Evolutionary conservation across 148 eudicot genomes (phyloP).

Genomic region (Rhododendron mucronatum): DNA sequence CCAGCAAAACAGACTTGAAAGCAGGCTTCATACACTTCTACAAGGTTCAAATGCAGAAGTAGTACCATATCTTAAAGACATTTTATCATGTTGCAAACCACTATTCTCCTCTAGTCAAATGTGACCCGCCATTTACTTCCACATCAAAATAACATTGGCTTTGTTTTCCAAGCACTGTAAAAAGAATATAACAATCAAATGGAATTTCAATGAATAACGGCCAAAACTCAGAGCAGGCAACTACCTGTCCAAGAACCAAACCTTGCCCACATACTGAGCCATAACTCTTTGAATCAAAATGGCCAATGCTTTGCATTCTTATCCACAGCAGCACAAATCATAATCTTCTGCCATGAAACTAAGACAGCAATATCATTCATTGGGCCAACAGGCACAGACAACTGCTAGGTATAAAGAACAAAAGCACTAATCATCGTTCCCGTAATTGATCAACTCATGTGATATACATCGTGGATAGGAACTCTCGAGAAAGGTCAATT

Average conservation of each 20-base stretch:
- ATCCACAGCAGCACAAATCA: neutral
- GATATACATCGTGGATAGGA: neutral
- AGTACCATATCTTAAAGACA: neutral
- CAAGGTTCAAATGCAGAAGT: neutral
- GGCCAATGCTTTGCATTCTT: neutral
- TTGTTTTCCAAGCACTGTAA: neutral
- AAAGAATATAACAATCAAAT: neutral
- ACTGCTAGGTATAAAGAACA: neutral
- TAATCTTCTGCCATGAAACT: neutral
- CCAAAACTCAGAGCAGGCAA: neutral
- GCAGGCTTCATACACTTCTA: neutral
- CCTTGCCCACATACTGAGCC: neutral
- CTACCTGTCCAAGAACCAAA: neutral
- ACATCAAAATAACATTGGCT: neutral
- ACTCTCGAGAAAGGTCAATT: neutral
- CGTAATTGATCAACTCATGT: neutral
- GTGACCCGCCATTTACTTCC: neutral
- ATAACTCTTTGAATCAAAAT: neutral
- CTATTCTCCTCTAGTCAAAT: neutral
- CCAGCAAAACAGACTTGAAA: neutral
- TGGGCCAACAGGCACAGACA: neutral
- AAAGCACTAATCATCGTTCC: neutral
- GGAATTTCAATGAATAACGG: neutral
- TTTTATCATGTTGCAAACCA: neutral
- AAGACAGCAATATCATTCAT: neutral